Evolutionary conservation across 2,329 filamentous ascomycete genomes (phyloP), one percentile per base, ranked within the genome.

Genomic region (Coniella vitis): DNA sequence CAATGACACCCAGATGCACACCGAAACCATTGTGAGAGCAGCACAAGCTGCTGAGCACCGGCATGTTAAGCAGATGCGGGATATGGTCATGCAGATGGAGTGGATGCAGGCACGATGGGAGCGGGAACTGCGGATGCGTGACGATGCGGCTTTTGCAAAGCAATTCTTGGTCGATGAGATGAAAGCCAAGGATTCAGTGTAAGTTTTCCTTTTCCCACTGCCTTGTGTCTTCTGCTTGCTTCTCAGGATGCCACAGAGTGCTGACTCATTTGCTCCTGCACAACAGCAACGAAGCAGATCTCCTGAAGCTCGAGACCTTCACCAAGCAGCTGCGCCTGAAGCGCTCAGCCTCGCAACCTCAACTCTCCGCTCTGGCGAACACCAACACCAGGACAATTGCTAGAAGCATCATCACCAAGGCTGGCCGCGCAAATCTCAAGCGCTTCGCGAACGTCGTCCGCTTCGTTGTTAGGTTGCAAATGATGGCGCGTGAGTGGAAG

Each of bases 81-180:
- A 91, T 16, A 75, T 97, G 62, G 79, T 81, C 46, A 86, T 93
- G 69, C 90, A 97, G 68, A 91, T 97, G 63, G 80, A 90, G 60
- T 97, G 87, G 82, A 81, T 97, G 64, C 82, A 90, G 59, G 87
- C 88, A 2, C 81, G 85, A 45, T 87, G 86, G 70, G 77, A 81
- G 62, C 79, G 93, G 29, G 91, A 96, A 67, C 81, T 87, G 57
- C 80, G 78, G 44, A 84, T 97, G 68, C 79, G 93, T 37, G 76
- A 78, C 54, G 87, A 90, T 60, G 79, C 91, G 29, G 87, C 86
- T 8, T 95, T 85, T 69, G 88, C 88, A 55, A 98, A 98, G 75
- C 81, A 78, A 57, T 90, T 88, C 65, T 80, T 96, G 68, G 68
- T 83, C 59, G 74, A 88, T 64, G 83, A 89, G 66, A 80, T 94